Evolutionary conservation across 2,329 filamentous ascomycete species (phyloP), one percentile per base, ranked within the genome.

Genomic region (Fusarium torulosum): DNA sequence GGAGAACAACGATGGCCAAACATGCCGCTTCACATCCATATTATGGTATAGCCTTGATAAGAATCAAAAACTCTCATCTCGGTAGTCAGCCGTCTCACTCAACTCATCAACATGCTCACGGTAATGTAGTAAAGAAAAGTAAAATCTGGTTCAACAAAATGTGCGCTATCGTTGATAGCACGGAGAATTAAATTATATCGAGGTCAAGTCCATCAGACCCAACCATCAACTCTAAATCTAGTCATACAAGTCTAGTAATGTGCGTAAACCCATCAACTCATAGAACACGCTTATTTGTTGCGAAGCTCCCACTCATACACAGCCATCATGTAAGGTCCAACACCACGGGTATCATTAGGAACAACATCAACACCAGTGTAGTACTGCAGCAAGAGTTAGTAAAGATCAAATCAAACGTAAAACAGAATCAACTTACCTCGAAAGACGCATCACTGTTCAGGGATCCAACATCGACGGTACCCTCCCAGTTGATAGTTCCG

Each of bases 391-490:
- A 2, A 23, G 2, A 20, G 7, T 45, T 2, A 40, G 70, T 6
- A 33, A 44, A 19, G 27, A 17, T 13, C 27, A 11, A 13, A 4
- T 2, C 4, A 21, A 7, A 15, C 3, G 5, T 2, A 7, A 7
- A 6, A 5, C 5, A 6, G 9, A 2, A 2, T 5, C 44, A 77
- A 67, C 66, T 75, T 69, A 85, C 83, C 74, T 84, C 79, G 66
- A 84, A 87, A 10, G 78, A 80, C 4, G 80, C 85, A 63, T 83
- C 78, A 13, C 81, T 80, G 65, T 78, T 81, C 63, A 87, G 68
- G 51, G 82, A 85, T 44, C 85, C 84, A 11, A 86, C 84, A 47
- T 78, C 74, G 1, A 86, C 85, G 0, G 85, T 87, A 2, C 83
- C 82, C 62, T 84, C 81, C 75, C 80, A 86, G 53, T 79, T 80